Base-by-base conservation (phyloP, 2,329 filamentous ascomycete genomes). In the Xylariaceae sp. region DNA sequence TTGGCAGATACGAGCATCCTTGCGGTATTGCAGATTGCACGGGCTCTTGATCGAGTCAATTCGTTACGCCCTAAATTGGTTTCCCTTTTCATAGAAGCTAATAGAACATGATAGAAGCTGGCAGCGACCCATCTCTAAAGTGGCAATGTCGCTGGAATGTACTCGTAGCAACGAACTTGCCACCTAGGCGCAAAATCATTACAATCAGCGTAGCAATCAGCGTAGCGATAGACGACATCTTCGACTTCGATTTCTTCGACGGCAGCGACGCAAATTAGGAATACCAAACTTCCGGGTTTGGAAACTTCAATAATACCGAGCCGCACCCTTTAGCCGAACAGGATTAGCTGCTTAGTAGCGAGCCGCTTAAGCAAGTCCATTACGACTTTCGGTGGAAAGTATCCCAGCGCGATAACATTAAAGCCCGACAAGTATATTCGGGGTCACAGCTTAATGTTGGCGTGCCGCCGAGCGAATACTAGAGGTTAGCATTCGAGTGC, bases 41-140 rank as follows among this genome's bases (percentile, higher is more conserved):
- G 14, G 14, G 25, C 8, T 7, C 14, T 29, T 29, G 14, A 29
- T 29, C 14, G 14, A 29, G 25, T 14, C 8, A 29, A 29, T 7
- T 29, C 25, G 14, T 29, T 29, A 29, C 25, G 25, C 25, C 14
- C 7, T 29, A 29, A 29, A 29, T 29, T 14, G 25, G 14, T 29
- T 22, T 37, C 35, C 11, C 3, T 37, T 37, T 37, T 22, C 11
- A 37, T 22, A 14, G 35, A 37, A 37, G 19, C 23, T 37, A 12
- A 37, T 37, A 21, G 35, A 37, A 22, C 35, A 37, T 37, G 20
- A 37, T 37, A 22, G 20, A 37, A 37, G 35, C 35, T 37, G 19
- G 35, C 35, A 22, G 35, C 35, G 35, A 14, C 35, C 35, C 11
- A 20, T 22, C 16, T 14, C 4, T 37, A 37, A 4, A 22, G 35